Percentiles rank a stretch among this genome's conserved stretches.
These are phyloP conservation scores for Leucogyrophana mollusca DNA, from an alignment of 768 basidiomycete genomes.

Conservation along the genomic window DNA sequence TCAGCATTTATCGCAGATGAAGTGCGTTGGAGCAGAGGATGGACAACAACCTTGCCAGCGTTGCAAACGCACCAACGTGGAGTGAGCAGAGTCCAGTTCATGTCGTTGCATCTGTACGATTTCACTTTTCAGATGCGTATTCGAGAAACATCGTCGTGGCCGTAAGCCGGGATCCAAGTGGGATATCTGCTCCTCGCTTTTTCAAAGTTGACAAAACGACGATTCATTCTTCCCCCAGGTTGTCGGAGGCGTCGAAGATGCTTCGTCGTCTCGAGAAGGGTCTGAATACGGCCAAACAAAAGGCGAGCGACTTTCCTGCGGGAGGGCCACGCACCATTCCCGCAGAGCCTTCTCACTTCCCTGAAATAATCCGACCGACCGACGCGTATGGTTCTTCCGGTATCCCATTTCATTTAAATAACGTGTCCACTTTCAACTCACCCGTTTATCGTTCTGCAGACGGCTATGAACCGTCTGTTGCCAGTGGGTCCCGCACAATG, in stretches of 20 bases:
- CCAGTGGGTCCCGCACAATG: slow-evolving; percentile 19
- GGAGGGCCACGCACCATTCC: slow-evolving; percentile 28
- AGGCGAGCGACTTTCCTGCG: slow-evolving; percentile 43
- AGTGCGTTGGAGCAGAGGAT: slow-evolving; percentile 88
- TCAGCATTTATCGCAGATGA: slow-evolving; percentile 58
- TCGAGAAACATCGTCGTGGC: slow-evolving; percentile 87
- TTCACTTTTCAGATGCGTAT: slow-evolving; percentile 57
- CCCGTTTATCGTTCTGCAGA: slow-evolving; percentile 3
- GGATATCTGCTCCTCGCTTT: slow-evolving; percentile 18
- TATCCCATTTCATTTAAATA: slow-evolving; percentile 6
- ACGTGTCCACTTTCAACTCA: neutral
- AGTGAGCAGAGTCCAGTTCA: no score
- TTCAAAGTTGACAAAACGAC: neutral
- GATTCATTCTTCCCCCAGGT: slow-evolving; percentile 38
- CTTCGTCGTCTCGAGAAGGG: slow-evolving; percentile 84
- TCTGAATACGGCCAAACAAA: slow-evolving; percentile 72
- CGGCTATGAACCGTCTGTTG: slow-evolving; percentile 16
- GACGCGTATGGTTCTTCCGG: slow-evolving; percentile 29
- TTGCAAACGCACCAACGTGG: slow-evolving; percentile 76
- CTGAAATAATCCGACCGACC: slow-evolving; percentile 26
- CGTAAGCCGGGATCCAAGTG: slow-evolving; percentile 91
- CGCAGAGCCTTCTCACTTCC: slow-evolving; percentile 22
- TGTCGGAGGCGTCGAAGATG: slow-evolving; percentile 90
- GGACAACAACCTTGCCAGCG: slow-evolving; percentile 80
- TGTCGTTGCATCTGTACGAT: slow-evolving; percentile 14